Evolutionary conservation across 345 rosid genomes (phyloP).

Genomic region (Nasturtium officinale): DNA sequence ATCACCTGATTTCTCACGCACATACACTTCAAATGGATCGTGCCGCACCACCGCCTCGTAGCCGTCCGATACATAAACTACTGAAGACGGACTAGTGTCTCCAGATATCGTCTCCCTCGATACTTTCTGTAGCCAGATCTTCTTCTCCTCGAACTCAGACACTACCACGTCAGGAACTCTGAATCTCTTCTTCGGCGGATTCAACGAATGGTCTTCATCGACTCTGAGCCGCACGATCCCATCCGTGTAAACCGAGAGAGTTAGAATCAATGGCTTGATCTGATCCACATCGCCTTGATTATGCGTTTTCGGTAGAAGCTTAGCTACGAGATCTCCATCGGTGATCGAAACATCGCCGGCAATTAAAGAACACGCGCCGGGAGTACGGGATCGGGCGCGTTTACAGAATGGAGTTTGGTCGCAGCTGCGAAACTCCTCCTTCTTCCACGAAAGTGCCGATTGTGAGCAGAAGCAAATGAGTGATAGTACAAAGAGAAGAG

Average conservation of each 20-base stretch:
- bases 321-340: slow-evolving; percentile 83
- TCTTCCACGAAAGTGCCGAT: slow-evolving; percentile 73
- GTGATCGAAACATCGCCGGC: slow-evolving; percentile 61
- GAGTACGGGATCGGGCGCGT: slow-evolving; percentile 77
- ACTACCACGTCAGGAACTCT: slow-evolving; percentile 80
- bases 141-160: slow-evolving; percentile 62
- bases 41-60: slow-evolving; percentile 84
- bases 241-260: slow-evolving; percentile 69
- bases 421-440: slow-evolving; percentile 92
- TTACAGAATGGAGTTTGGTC: slow-evolving; percentile 96
- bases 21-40: slow-evolving; percentile 83
- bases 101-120: slow-evolving; percentile 58
- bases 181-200: slow-evolving; percentile 71
- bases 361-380: slow-evolving; percentile 59
- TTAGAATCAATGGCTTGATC: slow-evolving; percentile 62
- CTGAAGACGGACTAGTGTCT: slow-evolving; percentile 57
- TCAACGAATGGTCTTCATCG: slow-evolving; percentile 71
- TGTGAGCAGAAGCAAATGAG: slow-evolving; percentile 51
- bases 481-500: slow-evolving; percentile 43
- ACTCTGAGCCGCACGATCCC: slow-evolving; percentile 75
- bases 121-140: slow-evolving; percentile 69
- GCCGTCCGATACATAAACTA: slow-evolving; percentile 61
- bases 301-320: slow-evolving; percentile 48
- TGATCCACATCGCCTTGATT: slow-evolving; percentile 45
- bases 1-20: slow-evolving; percentile 61